Percentiles rank a stretch among this genome's conserved stretches.
phyloP scores from a whole-genome alignment of 345 rosid species.

The Mercurialis annua region DNA sequence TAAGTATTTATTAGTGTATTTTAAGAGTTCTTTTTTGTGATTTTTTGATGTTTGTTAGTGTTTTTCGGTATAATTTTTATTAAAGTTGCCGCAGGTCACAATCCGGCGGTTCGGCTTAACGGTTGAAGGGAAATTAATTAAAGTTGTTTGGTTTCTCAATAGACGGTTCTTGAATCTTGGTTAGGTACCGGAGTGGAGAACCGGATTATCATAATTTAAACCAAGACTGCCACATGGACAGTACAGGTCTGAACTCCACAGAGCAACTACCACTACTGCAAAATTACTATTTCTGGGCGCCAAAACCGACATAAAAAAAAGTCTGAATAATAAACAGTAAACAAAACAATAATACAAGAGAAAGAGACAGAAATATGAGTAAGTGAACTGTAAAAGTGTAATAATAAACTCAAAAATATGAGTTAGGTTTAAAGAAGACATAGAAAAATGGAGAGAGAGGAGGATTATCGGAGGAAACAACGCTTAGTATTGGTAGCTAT shows the following conservation, averaged over 20 bases:
- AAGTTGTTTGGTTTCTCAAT: too few species aligned
- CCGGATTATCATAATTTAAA: too few species aligned
- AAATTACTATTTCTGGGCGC: slow-evolving; percentile 8
- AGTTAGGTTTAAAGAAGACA: slow-evolving; percentile 28
- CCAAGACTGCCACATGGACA: too few species aligned
- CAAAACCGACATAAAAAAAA: slow-evolving; percentile 5
- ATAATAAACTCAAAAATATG: slow-evolving; percentile 2
- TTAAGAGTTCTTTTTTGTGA: too few species aligned
- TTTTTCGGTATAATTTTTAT: too few species aligned
- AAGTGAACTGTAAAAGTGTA: background rate
- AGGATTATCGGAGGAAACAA: slow-evolving; percentile 51
- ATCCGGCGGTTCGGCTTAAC: too few species aligned
- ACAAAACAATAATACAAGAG: background rate
- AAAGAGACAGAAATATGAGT: background rate
- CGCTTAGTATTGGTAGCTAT: slow-evolving; percentile 62
- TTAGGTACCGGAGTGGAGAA: too few species aligned
- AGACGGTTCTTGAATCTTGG: too few species aligned
- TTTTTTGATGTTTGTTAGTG: too few species aligned
- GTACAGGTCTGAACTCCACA: background rate
- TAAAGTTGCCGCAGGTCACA: too few species aligned
- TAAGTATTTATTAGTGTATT: too few species aligned
- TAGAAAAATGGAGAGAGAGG: slow-evolving; percentile 42
- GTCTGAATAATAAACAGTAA: background rate
- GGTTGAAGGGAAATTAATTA: too few species aligned
- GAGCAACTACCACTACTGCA: background rate